Evolutionary conservation across 495 filamentous ascomycete genomes (phyloP), one percentile per base, ranked within the genome.

Genomic region (Bacidia rubella): DNA sequence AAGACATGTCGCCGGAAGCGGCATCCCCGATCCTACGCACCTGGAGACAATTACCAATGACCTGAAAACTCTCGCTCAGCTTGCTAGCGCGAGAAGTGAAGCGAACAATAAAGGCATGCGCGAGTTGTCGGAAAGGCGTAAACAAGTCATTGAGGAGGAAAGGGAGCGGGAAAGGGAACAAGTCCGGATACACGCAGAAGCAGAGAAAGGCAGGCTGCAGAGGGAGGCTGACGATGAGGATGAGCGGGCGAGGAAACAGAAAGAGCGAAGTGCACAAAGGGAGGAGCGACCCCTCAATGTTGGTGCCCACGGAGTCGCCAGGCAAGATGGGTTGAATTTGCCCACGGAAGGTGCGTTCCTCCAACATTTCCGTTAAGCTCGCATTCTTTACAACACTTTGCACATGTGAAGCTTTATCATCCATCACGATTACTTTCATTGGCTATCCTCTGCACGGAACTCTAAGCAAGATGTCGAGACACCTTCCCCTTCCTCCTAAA

Each of bases 101-200:
- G 67, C 74, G 40, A 87, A 81, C 65, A 83, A 89, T 64, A 75
- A 74, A 11, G 84, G 80, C 21, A 87, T 89, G 78, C 73, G 85
- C 29, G 74, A 83, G 51, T 70, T 87, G 49, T 78, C 78, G 7
- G 70, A 76, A 51, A 77, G 71, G 57, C 74, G 81, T 35, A 84
- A 84, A 60, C 72, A 76, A 19, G 66, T 69, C n/a, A 59, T 67
- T n/a, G 71, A 84, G 47, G 73, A 80, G 10, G 62, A 70, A 44
- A 60, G 62, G 20, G 63, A 70, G 49, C 61, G 65, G 2, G 73
- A 76, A 24, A 46, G 23, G 38, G 57, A 57, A 47, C 51, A 58
- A 22, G 63, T 69, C 44, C 64, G 67, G 39, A 57, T 67, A 2
- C 72, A 70, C 68, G 53, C 59, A 65, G 46, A 74, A 68, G 60